Base-by-base conservation (phyloP, 495 filamentous ascomycete genomes). In the Penicillium angulare region DNA sequence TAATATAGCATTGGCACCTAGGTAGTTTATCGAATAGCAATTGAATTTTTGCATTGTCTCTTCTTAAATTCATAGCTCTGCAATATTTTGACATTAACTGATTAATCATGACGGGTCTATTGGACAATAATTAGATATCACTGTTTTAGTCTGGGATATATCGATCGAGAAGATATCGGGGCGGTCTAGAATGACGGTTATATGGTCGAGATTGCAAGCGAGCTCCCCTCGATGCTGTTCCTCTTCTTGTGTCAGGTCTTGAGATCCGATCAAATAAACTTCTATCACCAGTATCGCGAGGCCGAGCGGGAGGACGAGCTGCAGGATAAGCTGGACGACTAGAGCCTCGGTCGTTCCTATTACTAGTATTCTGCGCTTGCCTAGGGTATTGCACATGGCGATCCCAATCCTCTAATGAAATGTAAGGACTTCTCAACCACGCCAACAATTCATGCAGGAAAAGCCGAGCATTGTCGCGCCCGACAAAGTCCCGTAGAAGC, bases 401-500 rank as follows among this genome's bases (percentile, higher is more conserved):
- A 72, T 96, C 90, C 90, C 90, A 96, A 24, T 83, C 85, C 31
- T 82, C 79, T 10, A 95, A 59, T 5, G 74, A 75, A 0, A 60
- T 76, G 59, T 82, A 90, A 1, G 90, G 89, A 63, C 90, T 95
- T 48, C 90, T 75, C 47, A 96, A 65, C 86, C 88, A 96, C 10
- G 82, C 82, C 47, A 81, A 76, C 32, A 96, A 67, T 65, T 96
- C 91, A 68, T 96, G 91, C 40, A 95, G 68, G 53, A 98, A 93
- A 43, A 96, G 64, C 7, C 80, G 71, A 7, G 91, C 81, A 67
- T 96, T 83, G 20, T 85, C 83, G 27, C 87, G 75, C 2, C 90
- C 92, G 0, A 98, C 61, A 53, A 92, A 96, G 31, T 96, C 92
- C 13, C 83, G 71, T n/a, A 97, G 65, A 73, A 97, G 84, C 27